A percentile compares a stretch with the other conserved stretches of the same genome.
phyloP scores from a whole-genome alignment of 164 flowering plant genomes.

The Magnolia changhungtana region DNA sequence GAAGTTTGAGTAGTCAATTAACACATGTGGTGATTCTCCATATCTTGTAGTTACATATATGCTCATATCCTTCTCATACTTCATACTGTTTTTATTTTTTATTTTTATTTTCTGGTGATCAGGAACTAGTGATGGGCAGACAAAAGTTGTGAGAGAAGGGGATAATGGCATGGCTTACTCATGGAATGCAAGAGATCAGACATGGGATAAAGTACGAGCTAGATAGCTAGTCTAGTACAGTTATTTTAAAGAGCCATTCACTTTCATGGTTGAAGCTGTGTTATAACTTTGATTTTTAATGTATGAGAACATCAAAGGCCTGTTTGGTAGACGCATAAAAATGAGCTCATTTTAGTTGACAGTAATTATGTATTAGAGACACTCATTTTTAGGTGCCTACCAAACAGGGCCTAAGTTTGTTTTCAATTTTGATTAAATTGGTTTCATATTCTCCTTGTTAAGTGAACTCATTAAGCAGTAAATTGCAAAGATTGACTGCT shows the following conservation, averaged over 20 bases:
- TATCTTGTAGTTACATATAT: not conserved
- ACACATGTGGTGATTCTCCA: not conserved
- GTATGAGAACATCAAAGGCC: too few relatives aligned
- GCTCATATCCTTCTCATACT: not conserved
- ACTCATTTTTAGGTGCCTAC: too few relatives aligned
- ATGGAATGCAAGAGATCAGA: conserved; percentile 76
- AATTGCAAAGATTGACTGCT: too few relatives aligned
- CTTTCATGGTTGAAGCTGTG: not conserved
- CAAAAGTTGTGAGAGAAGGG: conserved; percentile 92
- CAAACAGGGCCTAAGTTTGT: not conserved
- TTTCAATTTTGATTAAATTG: not conserved
- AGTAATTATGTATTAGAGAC: too few relatives aligned
- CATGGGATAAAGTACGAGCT: conserved; percentile 80
- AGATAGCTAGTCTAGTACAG: not conserved
- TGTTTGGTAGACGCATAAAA: too few relatives aligned
- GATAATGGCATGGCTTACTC: conserved; percentile 97
- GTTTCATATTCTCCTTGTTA: not conserved
- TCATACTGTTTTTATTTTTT: not conserved
- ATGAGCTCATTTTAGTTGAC: too few relatives aligned
- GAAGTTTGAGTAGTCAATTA: not conserved
- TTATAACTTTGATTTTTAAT: not conserved
- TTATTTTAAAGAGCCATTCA: not conserved
- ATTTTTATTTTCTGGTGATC: conserved; percentile 16
- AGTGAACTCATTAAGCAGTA: not conserved
- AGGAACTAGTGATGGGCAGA: conserved; percentile 91